Conservation (phyloP, 805 yeast species). For the Candida michaelii region DNA sequence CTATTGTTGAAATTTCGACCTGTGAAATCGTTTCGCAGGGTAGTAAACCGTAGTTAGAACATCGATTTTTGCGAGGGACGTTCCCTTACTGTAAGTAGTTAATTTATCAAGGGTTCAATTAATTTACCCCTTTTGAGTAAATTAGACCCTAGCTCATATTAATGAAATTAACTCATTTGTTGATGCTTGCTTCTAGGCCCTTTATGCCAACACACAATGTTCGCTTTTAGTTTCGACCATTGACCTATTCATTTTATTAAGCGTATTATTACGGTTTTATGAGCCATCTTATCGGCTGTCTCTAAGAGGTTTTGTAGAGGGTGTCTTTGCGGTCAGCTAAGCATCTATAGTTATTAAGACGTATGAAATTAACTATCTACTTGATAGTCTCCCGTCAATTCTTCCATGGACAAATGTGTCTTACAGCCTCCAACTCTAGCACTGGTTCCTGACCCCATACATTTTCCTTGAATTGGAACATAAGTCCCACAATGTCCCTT, state of each 20-base stretch:
- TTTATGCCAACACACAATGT: too few species aligned
- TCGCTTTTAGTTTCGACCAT: too few species aligned
- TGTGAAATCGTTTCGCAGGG: background rate
- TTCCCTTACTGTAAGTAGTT: background rate
- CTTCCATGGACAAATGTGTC: background rate
- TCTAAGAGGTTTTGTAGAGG: too few species aligned
- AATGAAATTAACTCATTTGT: too few species aligned
- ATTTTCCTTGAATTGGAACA: background rate
- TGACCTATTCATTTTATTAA: too few species aligned
- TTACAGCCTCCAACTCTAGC: background rate
- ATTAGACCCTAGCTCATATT: too few species aligned
- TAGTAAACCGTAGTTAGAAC: background rate
- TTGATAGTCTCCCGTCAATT: background rate
- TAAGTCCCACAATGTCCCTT: background rate
- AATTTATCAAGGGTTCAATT: background rate
- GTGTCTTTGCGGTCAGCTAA: too few species aligned
- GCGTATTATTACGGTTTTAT: too few species aligned
- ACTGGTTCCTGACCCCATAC: background rate
- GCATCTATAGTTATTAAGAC: too few species aligned
- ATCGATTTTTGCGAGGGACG: background rate
- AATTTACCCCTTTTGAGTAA: background rate
- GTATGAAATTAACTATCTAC: constrained; percentile 1
- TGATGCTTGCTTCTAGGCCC: too few species aligned
- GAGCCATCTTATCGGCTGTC: too few species aligned
- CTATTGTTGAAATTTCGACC: background rate